Evolutionary conservation across 2,329 filamentous ascomycete species (phyloP).

Genomic region (Fusarium sp.): DNA sequence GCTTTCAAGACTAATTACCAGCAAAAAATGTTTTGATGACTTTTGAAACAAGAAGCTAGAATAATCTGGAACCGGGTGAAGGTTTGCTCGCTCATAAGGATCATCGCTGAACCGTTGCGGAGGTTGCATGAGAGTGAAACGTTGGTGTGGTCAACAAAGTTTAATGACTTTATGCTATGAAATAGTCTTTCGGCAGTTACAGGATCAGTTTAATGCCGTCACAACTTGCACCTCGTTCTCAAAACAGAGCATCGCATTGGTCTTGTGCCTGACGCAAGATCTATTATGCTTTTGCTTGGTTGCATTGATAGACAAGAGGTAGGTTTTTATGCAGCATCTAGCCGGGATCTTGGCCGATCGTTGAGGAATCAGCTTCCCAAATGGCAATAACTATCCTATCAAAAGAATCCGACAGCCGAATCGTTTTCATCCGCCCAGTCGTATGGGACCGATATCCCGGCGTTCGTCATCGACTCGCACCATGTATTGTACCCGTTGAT

Average conservation of each 20-base stretch:
- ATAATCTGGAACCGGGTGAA: not conserved
- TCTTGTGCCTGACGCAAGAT: not conserved
- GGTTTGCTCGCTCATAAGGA: not conserved
- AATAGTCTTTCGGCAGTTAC: not conserved
- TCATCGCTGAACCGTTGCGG: not conserved
- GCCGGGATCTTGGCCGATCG: not conserved
- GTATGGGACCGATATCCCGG: conserved; percentile 14
- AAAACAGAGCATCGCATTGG: not conserved
- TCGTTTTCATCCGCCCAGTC: conserved; percentile 30
- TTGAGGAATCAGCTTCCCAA: not conserved
- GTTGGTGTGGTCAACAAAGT: not conserved
- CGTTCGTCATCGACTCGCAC: conserved; percentile 31
- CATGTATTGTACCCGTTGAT: conserved; percentile 30
- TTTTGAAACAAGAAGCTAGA: not conserved
- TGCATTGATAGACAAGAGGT: not conserved
- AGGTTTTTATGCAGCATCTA: not conserved
- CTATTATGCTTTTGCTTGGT: not conserved
- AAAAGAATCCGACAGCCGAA: conserved; percentile 17
- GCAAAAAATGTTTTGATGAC: not conserved
- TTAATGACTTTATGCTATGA: not conserved
- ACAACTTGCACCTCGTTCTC: not conserved
- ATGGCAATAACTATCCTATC: not conserved
- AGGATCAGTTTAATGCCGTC: not conserved
- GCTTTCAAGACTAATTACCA: too few species aligned
- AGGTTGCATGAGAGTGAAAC: not conserved